Base-by-base conservation (phyloP, 2,329 filamentous ascomycete species). In the Dactylonectria macrodidyma region DNA sequence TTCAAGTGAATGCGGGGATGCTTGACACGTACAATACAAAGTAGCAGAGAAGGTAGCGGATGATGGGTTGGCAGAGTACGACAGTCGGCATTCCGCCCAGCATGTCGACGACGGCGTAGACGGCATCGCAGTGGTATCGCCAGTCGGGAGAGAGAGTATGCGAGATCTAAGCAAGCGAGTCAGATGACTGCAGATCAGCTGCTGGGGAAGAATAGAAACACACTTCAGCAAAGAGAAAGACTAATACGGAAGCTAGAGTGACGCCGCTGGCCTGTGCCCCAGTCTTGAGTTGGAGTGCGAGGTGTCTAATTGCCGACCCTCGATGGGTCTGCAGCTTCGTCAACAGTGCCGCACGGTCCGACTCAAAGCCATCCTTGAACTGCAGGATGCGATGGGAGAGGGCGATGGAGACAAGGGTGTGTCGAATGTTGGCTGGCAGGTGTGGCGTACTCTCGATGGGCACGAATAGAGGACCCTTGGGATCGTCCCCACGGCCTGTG, bases 341-440 rank as follows among this genome's bases (percentile, higher is more conserved):
- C 1, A 60, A 59, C 1, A 73, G 46, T 5, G 56, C 51, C 9
- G 54, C 41, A 1, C 62, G 56, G 30, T 71, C 62, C 8, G 67
- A 36, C 16, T 59, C 54, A 3, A 60, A 56, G 0, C 38, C 33
- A 6, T 68, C 33, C 46, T 67, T 52, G 1, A 26, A 51, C 36
- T 72, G 68, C 4, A 72, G 59, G 26, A 73, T 65, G 16, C 70
- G 70, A 58, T 73, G 71, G 2, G 64, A 66, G 14, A 73, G 38
- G 1, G 68, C 59, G 12, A 65, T 44, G 4, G 66, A 72, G 11
- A 66, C 57, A 12, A 73, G 47, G 36, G 55, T 66, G 19, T 74
- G 66, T 11, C 65, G 38, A 10, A 70, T 44, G 11, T 65, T 33
- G 4, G 56, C 46, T 10, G 59, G n/a, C 60, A 54, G 4, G 16